Base-by-base conservation (phyloP, 352 stramenopile species). In the Halophytophthora batemanensis region DNA sequence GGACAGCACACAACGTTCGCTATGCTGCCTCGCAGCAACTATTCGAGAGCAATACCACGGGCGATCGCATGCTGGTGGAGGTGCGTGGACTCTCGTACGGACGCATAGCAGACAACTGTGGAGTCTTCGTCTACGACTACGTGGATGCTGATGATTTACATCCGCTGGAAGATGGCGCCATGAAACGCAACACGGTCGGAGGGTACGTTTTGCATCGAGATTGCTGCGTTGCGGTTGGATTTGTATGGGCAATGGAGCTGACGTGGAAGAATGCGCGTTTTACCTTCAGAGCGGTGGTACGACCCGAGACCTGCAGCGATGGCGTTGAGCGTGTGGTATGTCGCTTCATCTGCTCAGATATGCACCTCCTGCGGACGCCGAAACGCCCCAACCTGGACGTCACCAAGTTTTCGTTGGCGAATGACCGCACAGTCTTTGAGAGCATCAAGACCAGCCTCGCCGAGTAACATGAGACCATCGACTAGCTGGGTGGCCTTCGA, bases 101-200 rank as follows among this genome's bases (percentile, higher is more conserved):
- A 43, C 41, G 36, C 17, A 38, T 63, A 8, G 42, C 39, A 1
- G 44, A 45, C 17, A 51, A 53, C 23, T 41, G 49, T 25, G 55
- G 40, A 15, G 47, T 69, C 23, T 44, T 69, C 17, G 40, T 59
- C 13, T 69, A 56, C 50, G 56, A 66, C 44, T 65, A 54, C 45
- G 61, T 66, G 6, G 61, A 69, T 34, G 50, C 44, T 6, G 61
- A 69, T 41, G 56, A 69, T 21, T 50, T 65, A 15, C 31, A 59
- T 17, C 52, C 59, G 34, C 36, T 51, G 25, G 42, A 58, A 1
- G 12, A 48, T 15, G 56, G 46, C 6, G 25, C 57, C 11, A 45
- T 66, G 8, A 51, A 43, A 7, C 22, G 48, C 8, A 23, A 62
- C 21, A 40, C 31, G 18, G 45, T 48, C 7, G 59, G 59, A 51